These are phyloP conservation scores for Ascoidea tarda DNA, from an alignment of 805 yeast species.

Conservation along the genomic window DNA sequence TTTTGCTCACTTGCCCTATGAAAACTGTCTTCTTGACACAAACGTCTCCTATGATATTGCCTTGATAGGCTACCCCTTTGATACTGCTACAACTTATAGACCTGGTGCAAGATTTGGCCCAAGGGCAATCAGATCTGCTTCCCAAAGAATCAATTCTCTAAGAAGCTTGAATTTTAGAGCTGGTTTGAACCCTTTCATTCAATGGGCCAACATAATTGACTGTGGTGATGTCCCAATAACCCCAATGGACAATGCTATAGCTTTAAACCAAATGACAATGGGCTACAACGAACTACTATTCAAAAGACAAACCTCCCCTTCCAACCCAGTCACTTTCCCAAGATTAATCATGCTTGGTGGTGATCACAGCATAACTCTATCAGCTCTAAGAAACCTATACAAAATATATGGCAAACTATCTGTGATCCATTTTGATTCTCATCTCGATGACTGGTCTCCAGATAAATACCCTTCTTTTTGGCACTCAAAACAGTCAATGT, in stretches of 20 bases:
- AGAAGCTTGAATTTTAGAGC: constrained; percentile 7
- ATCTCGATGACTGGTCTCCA: constrained; percentile 46
- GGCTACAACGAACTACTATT: constrained; percentile 36
- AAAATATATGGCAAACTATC: constrained; percentile 33
- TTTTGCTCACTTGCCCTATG: constrained; percentile 59
- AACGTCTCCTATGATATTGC: constrained; percentile 49
- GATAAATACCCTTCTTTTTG: background rate
- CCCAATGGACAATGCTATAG: constrained; percentile 45
- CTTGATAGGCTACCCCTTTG: constrained; percentile 70
- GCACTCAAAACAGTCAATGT: constrained; percentile 25
- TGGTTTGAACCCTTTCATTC: constrained; percentile 11
- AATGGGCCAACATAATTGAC: constrained; percentile 28
- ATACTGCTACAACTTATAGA: constrained; percentile 66
- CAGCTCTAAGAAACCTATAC: constrained; percentile 35
- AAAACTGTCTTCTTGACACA: constrained; percentile 39
- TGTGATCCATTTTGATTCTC: constrained; percentile 54
- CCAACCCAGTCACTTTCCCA: constrained; percentile 13
- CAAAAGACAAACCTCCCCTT: constrained; percentile 20
- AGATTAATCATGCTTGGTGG: constrained; percentile 43
- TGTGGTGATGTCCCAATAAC: constrained; percentile 51
- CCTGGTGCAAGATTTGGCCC: constrained; percentile 84
- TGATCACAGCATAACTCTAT: constrained; percentile 42
- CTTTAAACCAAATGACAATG: constrained; percentile 33
- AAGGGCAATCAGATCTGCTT: constrained; percentile 49
- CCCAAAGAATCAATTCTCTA: constrained; percentile 23